Evolutionary conservation across 495 filamentous ascomycete species (phyloP).

Genomic region (Penicillium diatomitis): DNA sequence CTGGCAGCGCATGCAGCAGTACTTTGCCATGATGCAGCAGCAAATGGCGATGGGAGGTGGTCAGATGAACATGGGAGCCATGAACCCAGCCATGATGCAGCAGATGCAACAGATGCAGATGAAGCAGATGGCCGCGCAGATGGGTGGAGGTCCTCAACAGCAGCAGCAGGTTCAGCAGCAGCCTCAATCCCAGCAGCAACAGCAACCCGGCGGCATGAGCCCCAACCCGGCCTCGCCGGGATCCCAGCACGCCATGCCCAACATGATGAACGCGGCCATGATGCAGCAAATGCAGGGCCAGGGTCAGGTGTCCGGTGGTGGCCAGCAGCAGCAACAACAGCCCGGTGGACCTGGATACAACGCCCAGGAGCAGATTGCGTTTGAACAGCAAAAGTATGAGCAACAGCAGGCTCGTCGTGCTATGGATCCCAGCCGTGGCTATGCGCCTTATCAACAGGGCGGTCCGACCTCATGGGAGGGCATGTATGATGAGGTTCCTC

Average conservation of each 20-base stretch:
- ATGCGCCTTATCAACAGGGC: constrained; percentile 44
- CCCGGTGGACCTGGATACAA: constrained; percentile 48
- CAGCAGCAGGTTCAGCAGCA: neutral
- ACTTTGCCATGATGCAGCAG: constrained; percentile 90
- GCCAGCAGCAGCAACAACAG: constrained; percentile 19
- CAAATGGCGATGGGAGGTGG: constrained; percentile 40
- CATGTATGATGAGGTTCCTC: constrained; percentile 98
- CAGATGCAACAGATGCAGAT: constrained; percentile 70
- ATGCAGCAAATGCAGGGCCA: constrained; percentile 65
- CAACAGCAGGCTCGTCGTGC: constrained; percentile 52
- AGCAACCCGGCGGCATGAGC: constrained; percentile 36
- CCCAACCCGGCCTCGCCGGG: constrained; percentile 38
- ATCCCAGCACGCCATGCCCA: constrained; percentile 30
- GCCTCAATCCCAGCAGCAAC: neutral
- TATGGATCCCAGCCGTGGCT: constrained; percentile 33
- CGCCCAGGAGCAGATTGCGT: constrained; percentile 67
- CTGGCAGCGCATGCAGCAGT: constrained; percentile 95
- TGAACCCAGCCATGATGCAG: constrained; percentile 76
- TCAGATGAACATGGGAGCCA: constrained; percentile 54
- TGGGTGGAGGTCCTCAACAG: constrained; percentile 37
- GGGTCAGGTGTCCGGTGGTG: neutral
- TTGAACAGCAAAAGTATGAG: constrained; percentile 84
- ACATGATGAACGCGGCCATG: constrained; percentile 52
- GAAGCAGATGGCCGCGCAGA: constrained; percentile 46
- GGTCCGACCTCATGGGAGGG: constrained; percentile 88